These are phyloP conservation scores for Dothideomycetidae sp. DNA, from an alignment of 2,329 filamentous ascomycete genomes.

Conservation along the genomic window DNA sequence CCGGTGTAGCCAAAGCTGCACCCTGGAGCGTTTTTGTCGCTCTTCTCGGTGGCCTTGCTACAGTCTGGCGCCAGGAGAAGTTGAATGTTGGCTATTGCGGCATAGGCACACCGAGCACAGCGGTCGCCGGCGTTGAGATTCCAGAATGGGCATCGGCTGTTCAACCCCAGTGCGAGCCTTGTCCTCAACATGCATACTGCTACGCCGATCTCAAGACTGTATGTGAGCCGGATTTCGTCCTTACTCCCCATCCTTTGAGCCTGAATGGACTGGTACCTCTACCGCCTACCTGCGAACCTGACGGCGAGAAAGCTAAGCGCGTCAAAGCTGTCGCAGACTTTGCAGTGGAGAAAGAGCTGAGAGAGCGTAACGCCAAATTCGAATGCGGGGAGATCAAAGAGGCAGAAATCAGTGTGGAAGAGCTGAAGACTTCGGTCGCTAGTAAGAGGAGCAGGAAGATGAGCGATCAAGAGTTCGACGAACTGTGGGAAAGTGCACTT, in stretches of 20 bases:
- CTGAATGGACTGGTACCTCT: constrained; percentile 69
- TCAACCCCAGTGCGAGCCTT: constrained; percentile 74
- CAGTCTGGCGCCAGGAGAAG: constrained; percentile 89
- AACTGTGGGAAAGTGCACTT: constrained; percentile 63
- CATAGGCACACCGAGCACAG: constrained; percentile 50
- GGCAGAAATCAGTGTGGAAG: constrained; percentile 52
- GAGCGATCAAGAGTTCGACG: constrained; percentile 79
- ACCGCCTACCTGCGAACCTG: constrained; percentile 83
- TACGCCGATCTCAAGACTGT: constrained; percentile 60
- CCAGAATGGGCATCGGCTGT: constrained; percentile 59
- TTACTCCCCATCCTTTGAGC: constrained; percentile 71
- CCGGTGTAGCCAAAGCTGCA: constrained; percentile 43
- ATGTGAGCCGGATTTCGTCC: constrained; percentile 78
- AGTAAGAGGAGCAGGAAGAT: constrained; percentile 69
- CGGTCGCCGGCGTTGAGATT: constrained; percentile 47
- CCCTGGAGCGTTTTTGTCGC: constrained; percentile 58
- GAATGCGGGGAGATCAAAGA: constrained; percentile 67
- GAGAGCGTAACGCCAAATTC: constrained; percentile 72
- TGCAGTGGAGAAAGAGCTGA: constrained; percentile 63
- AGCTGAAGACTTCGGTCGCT: constrained; percentile 63
- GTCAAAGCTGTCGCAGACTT: constrained; percentile 79
- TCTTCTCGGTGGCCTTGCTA: constrained; percentile 55
- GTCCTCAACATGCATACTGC: constrained; percentile 81
- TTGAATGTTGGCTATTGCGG: constrained; percentile 92
- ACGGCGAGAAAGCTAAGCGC: constrained; percentile 78